These are phyloP conservation scores for Chalciporus sphaerocephalus DNA, from an alignment of 768 basidiomycete species.

Conservation along the genomic window DNA sequence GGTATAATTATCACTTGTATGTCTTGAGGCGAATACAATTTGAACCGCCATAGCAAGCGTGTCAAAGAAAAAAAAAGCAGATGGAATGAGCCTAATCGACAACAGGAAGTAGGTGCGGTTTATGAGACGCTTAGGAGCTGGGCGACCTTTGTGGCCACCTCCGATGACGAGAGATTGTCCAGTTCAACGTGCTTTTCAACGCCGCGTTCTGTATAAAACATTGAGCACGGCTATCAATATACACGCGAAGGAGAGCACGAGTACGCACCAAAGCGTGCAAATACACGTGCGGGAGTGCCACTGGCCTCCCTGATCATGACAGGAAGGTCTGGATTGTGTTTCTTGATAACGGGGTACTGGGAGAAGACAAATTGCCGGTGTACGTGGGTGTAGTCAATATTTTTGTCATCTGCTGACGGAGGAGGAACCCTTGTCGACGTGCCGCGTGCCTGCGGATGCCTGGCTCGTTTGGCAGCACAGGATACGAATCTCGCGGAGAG, in stretches of 20 bases:
- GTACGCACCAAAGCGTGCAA: slow-evolving; percentile 79
- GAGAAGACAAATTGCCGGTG: slow-evolving; percentile 76
- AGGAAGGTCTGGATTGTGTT: slow-evolving; percentile 83
- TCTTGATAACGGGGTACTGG: slow-evolving; percentile 70
- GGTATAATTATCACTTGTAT: slow-evolving; percentile 1
- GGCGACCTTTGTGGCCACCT: slow-evolving; percentile 68
- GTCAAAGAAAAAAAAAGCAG: neutral
- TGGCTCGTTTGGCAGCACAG: slow-evolving; percentile 73
- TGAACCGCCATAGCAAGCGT: neutral
- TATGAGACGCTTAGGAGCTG: slow-evolving; percentile 46
- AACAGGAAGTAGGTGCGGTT: slow-evolving; percentile 2
- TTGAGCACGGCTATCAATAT: slow-evolving; percentile 17
- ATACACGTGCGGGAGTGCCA: slow-evolving; percentile 75
- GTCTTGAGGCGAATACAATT: neutral
- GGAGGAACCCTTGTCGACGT: slow-evolving; percentile 19
- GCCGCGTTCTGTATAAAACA: slow-evolving; percentile 55
- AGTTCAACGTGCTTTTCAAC: slow-evolving; percentile 78
- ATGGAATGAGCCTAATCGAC: slow-evolving; percentile 7
- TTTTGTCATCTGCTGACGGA: neutral
- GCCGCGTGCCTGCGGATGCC: slow-evolving; percentile 81
- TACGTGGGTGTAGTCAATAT: slow-evolving; percentile 1
- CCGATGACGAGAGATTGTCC: slow-evolving; percentile 65
- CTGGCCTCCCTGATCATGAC: slow-evolving; percentile 76
- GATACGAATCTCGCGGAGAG: slow-evolving; percentile 75
- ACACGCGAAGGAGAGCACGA: slow-evolving; percentile 8